These are phyloP conservation scores for Aethionema arabicum DNA, from an alignment of 345 rosid species.

Conservation along the genomic window DNA sequence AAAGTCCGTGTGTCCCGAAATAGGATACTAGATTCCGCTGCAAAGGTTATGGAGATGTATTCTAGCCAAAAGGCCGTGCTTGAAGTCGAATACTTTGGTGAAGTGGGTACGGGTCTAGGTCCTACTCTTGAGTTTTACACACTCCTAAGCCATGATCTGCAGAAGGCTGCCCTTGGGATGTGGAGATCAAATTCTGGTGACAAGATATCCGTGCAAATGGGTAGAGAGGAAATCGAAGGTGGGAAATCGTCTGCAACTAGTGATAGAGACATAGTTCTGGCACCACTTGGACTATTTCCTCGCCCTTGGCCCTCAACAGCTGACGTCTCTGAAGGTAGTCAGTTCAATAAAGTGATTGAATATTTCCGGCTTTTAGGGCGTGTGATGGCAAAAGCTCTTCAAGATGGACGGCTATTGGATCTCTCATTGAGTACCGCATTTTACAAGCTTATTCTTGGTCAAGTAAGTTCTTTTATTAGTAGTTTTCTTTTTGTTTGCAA, in stretches of 20 bases:
- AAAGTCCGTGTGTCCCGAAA: constrained; percentile 98
- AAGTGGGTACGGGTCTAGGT: constrained; percentile 99
- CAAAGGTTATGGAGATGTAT: constrained; percentile 99
- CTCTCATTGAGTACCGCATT: constrained; percentile 80
- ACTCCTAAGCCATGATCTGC: constrained; percentile 89
- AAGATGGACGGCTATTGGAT: constrained; percentile 97
- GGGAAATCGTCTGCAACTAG: constrained; percentile 46
- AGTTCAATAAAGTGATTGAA: constrained; percentile 64
- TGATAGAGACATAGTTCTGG: constrained; percentile 54
- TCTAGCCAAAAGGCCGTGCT: constrained; percentile 98
- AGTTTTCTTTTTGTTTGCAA: background rate
- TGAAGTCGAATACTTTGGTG: constrained; percentile 99
- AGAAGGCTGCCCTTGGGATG: constrained; percentile 80
- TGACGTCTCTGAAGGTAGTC: constrained; percentile 74
- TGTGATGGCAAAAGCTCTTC: constrained; percentile 99
- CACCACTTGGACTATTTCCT: constrained; percentile 94
- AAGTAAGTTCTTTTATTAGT: constrained; percentile 50
- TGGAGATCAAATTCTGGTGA: constrained; percentile 78
- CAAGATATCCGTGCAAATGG: constrained; percentile 54
- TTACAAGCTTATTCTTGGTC: constrained; percentile 85
- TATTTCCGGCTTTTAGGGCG: constrained; percentile 94
- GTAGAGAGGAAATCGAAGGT: constrained; percentile 50
- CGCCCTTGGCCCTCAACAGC: constrained; percentile 84
- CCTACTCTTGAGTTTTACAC: constrained; percentile 99
- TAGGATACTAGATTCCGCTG: constrained; percentile 98